Base-by-base conservation (phyloP, 2,329 filamentous ascomycete genomes). In the Colletotrichum graminicola region DNA sequence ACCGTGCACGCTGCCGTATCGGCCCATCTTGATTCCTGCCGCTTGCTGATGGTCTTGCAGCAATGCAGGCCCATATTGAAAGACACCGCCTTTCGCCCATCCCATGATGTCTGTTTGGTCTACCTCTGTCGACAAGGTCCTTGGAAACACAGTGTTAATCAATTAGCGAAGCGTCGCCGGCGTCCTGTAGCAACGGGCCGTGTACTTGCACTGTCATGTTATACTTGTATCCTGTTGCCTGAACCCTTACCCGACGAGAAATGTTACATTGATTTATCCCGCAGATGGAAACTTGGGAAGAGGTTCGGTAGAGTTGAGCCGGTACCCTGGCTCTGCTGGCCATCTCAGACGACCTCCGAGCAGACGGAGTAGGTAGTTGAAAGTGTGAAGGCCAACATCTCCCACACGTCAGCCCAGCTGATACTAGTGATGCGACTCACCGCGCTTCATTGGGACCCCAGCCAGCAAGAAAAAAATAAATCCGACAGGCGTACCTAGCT, bases 21-120 rank as follows among this genome's bases (percentile, higher is more conserved):
- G 34, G 34, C 34, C 52, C 52, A 63, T 62, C 43, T 43, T 66
- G 11, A 64, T 14, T 61, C 43, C 55, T 47, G 49, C 41, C 36
- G 49, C 54, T 57, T 32, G 32, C 52, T 66, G 60, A 55, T 66
- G 41, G 63, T 43, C 39, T 55, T 70, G 49, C 47, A 60, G 62
- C 56, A 52, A 34, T 47, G 39, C 63, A 66, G 21, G 43, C 26
- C 43, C 32, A n/a, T n/a, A 14, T 43, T 54, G 43, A 45, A 45
- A 69, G 69, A 72, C 69, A 72, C 69, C 69, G 69, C 69, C 65
- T 67, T 63, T 60, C 64, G 32, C 26, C 45, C 41, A 39, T 12
- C 26, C 14, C 45, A 49, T 26, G 7, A 49, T 52, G 47, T 21
- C 36, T 51, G 51, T 51, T 4, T 4, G 29, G 29, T 29, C 29